Conservation (phyloP, 2,329 filamentous ascomycete species). For the Hypoxylon sp. region DNA sequence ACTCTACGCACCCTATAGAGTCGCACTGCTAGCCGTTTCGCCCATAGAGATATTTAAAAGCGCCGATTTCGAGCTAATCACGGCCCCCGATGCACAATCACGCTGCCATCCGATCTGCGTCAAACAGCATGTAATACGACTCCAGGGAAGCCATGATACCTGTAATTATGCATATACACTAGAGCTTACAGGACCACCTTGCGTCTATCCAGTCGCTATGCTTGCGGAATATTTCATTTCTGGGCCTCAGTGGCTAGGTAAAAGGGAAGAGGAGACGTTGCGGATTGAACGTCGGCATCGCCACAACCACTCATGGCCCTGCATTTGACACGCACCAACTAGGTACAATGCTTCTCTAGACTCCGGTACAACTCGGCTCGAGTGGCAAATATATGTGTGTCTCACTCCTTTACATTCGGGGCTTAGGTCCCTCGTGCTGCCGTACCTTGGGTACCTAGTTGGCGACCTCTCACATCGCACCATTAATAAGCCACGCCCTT, state of each 20-base stretch:
- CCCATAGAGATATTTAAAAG: conserved; percentile 16
- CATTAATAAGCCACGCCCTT: conserved; percentile 23
- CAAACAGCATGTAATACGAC: conserved; percentile 40
- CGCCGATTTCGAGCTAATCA: conserved; percentile 35
- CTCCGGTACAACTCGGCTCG: conserved; percentile 13
- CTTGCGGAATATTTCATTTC: conserved; percentile 28
- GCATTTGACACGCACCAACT: conserved; percentile 1
- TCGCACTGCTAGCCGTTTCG: conserved; percentile 32
- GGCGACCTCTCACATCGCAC: conserved; percentile 45
- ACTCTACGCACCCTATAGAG: conserved; percentile 16
- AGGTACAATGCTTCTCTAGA: conserved; percentile 12
- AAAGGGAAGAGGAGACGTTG: conserved; percentile 12
- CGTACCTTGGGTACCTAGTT: conserved; percentile 8
- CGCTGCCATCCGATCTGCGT: conserved; percentile 44
- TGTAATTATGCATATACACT: conserved; percentile 25
- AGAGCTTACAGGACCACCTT: conserved; percentile 23
- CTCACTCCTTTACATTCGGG: conserved; percentile 15
- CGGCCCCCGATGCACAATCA: conserved; percentile 39
- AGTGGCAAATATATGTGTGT: conserved; percentile 41
- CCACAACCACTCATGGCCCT: conserved; percentile 18
- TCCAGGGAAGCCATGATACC: conserved; percentile 16
- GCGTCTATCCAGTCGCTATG: conserved; percentile 17
- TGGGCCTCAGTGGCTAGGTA: conserved; percentile 21
- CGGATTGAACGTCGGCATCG: conserved; percentile 24
- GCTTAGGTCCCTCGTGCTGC: conserved; percentile 24